phyloP scores from a whole-genome alignment of 345 rosid species.

The Streptanthus diversifolius region DNA sequence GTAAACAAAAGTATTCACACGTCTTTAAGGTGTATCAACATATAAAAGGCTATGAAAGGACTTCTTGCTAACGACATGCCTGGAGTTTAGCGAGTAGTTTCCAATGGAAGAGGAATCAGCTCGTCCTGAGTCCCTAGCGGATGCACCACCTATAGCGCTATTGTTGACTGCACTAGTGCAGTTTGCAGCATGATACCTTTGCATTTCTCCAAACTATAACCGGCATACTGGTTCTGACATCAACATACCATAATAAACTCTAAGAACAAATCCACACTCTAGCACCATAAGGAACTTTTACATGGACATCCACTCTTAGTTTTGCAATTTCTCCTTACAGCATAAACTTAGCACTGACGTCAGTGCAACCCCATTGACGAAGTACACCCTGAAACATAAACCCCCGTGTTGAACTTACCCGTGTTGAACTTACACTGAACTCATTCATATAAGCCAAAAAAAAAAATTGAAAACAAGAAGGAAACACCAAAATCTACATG shows the following conservation, averaged over 20 bases:
- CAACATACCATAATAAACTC: slow-evolving; percentile 37
- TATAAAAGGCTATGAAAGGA: slow-evolving; percentile 15
- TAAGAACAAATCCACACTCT: slow-evolving; percentile 42
- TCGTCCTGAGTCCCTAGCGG: slow-evolving; percentile 72
- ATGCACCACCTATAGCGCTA: slow-evolving; percentile 64
- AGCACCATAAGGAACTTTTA: slow-evolving; percentile 23
- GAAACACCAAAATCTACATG: neutral
- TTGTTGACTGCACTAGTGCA: slow-evolving; percentile 96
- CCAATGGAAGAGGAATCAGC: slow-evolving; percentile 75
- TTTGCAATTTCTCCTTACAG: slow-evolving; percentile 27
- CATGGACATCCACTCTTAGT: slow-evolving; percentile 21
- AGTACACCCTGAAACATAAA: slow-evolving; percentile 28
- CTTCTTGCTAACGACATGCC: slow-evolving; percentile 42
- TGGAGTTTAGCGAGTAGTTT: slow-evolving; percentile 61
- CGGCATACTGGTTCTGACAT: slow-evolving; percentile 86
- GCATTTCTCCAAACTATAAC: slow-evolving; percentile 92
- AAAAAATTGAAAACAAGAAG: neutral
- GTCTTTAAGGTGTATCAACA: slow-evolving; percentile 24
- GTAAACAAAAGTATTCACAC: slow-evolving; percentile 14
- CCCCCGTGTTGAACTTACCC: slow-evolving; percentile 1
- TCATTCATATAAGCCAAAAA: neutral
- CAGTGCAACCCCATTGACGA: slow-evolving; percentile 22
- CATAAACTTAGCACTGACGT: slow-evolving; percentile 26
- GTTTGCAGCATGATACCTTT: slow-evolving; percentile 88
- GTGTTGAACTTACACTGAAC: neutral